Conservation (phyloP, 2,329 filamentous ascomycete species). For the Cryphonectria carpinicola region DNA sequence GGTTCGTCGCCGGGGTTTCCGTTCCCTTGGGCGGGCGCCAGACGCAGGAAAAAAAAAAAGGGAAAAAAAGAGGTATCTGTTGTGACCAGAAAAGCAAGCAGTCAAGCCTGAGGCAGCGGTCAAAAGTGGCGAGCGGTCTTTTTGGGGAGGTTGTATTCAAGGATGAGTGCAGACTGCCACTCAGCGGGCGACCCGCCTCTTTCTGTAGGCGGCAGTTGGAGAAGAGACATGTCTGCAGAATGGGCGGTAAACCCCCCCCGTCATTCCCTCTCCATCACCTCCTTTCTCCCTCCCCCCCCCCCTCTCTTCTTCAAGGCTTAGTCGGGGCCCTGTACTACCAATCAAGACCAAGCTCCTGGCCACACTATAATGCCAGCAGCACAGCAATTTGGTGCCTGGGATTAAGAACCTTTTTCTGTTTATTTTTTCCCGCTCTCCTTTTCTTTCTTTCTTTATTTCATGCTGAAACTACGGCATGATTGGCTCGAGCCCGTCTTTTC, state of each 20-base stretch:
- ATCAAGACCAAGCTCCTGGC: not conserved
- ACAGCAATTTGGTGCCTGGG: not conserved
- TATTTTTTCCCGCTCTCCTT: no score
- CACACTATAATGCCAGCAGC: not conserved
- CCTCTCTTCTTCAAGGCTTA: not conserved
- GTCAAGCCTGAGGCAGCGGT: not conserved
- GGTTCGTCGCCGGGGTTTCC: constrained; percentile 2
- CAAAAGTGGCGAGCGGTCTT: not conserved
- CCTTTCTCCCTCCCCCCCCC: not conserved
- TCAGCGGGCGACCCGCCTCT: not conserved
- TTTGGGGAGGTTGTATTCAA: not conserved
- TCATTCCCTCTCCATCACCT: not conserved
- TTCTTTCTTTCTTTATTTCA: not conserved
- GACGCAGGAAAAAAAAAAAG: not conserved
- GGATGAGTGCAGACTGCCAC: constrained; percentile 7
- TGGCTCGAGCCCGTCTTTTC: not conserved
- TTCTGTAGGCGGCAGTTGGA: constrained; percentile 8
- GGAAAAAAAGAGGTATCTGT: constrained; percentile 2
- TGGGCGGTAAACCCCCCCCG: not conserved
- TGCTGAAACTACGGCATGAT: not conserved
- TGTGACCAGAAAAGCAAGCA: not conserved
- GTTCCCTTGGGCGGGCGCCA: constrained; percentile 2
- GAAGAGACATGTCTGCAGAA: not conserved
- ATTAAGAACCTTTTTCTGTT: not conserved
- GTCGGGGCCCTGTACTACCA: not conserved